Percentiles rank a stretch among this genome's conserved stretches.
phyloP scores from a whole-genome alignment of 495 filamentous ascomycete species.

The Schizothecium vesticola region DNA sequence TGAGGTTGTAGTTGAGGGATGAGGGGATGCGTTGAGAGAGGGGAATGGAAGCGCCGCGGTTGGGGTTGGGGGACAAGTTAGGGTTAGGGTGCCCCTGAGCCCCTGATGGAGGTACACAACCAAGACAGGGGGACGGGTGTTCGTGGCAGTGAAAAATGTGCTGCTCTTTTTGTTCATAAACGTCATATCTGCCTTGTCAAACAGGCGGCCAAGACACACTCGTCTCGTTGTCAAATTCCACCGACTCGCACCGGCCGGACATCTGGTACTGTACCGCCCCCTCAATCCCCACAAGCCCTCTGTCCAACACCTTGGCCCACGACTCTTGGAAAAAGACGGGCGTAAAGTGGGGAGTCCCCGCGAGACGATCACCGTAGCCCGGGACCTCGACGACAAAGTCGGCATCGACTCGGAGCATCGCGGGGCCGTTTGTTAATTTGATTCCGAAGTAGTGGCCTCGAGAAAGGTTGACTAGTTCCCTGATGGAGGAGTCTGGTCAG shows the following conservation, averaged over 20 bases:
- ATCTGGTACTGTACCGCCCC: conserved; percentile 30
- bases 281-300: conserved; percentile 15
- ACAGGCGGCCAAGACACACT: conserved; percentile 14
- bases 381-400: conserved; percentile 31
- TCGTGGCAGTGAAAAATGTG: no score
- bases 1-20: no score
- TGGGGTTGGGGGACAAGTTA: no score
- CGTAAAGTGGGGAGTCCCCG: conserved; percentile 22
- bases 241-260: conserved; percentile 8
- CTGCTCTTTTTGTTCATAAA: no score
- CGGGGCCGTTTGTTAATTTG: conserved; percentile 9
- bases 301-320: conserved; percentile 8
- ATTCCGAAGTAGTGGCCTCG: conserved; percentile 14
- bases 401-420: conserved; percentile 22
- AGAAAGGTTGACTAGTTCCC: conserved; percentile 14
- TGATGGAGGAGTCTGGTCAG: background rate
- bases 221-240: conserved; percentile 17
- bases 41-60: no score
- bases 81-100: background rate
- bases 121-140: no score
- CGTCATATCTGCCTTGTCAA: background rate
- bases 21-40: no score
- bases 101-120: background rate
- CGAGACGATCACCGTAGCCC: conserved; percentile 17
- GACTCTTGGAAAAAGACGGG: conserved; percentile 28